These are phyloP conservation scores for Clitopilus hobsonii DNA, from an alignment of 768 basidiomycete species.

Conservation along the genomic window DNA sequence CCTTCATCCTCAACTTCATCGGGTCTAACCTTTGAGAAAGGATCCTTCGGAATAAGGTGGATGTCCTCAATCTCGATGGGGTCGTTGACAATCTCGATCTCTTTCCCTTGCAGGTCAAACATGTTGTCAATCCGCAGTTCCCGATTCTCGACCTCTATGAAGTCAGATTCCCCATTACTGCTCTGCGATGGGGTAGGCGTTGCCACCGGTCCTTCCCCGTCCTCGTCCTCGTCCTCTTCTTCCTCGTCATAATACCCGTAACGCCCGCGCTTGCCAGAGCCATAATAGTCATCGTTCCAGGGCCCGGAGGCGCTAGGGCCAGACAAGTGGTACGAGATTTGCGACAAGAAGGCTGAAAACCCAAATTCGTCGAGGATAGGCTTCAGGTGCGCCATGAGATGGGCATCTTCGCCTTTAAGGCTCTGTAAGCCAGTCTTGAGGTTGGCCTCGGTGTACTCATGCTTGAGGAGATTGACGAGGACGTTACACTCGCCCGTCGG, in stretches of 20 bases:
- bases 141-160: background rate
- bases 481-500: background rate
- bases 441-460: background rate
- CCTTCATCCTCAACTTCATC: background rate
- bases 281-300: background rate
- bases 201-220: background rate
- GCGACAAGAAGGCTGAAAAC: background rate
- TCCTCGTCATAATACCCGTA: background rate
- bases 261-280: background rate
- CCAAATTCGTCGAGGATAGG: background rate
- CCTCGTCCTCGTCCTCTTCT: background rate
- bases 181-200: background rate
- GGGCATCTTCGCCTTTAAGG: background rate
- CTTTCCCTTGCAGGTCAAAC: background rate
- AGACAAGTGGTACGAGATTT: background rate
- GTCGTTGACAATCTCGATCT: background rate
- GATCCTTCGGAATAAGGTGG: background rate
- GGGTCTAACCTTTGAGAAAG: background rate
- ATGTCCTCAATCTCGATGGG: background rate
- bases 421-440: background rate
- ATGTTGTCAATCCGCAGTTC: background rate
- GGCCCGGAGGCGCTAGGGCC: background rate
- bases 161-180: background rate
- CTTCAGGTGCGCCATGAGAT: background rate
- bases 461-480: background rate